Percentiles rank a stretch among this genome's conserved stretches.
These are phyloP conservation scores for Amanita jacksonii DNA, from an alignment of 768 basidiomycete genomes.

Conservation along the genomic window DNA sequence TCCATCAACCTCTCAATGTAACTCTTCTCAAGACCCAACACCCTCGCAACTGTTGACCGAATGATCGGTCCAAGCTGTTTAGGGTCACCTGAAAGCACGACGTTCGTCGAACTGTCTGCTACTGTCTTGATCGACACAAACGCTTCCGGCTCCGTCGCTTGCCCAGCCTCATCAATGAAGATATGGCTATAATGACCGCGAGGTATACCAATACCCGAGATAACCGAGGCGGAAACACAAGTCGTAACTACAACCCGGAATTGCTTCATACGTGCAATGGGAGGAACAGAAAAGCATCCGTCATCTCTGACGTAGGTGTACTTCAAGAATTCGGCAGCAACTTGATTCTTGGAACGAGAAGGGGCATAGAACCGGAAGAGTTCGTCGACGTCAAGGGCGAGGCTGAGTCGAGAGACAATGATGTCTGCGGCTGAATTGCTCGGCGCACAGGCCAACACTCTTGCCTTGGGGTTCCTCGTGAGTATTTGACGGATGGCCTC, in stretches of 20 bases:
- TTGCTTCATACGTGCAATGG: conserved; percentile 24
- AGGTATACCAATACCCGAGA: conserved; percentile 44
- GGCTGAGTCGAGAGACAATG: conserved; percentile 35
- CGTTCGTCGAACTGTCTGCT: conserved; percentile 40
- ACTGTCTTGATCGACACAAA: conserved; percentile 56
- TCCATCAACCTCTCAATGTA: conserved; percentile 55
- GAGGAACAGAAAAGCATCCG: conserved; percentile 31
- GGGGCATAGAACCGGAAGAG: conserved; percentile 52
- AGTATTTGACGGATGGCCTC: conserved; percentile 51
- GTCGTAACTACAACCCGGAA: conserved; percentile 56
- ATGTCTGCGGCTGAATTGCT: conserved; percentile 61
- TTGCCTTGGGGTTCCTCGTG: conserved; percentile 23
- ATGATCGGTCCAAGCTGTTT: conserved; percentile 68
- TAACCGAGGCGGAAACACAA: conserved; percentile 52
- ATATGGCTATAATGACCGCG: conserved; percentile 60
- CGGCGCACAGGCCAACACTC: conserved; percentile 52
- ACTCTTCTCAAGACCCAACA: conserved; percentile 48
- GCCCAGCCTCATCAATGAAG: conserved; percentile 65
- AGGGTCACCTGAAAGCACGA: conserved; percentile 60
- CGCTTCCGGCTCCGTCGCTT: conserved; percentile 60
- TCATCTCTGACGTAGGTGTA: conserved; percentile 26
- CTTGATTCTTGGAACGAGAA: conserved; percentile 32
- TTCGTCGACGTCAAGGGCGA: conserved; percentile 20
- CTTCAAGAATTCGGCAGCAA: conserved; percentile 33
- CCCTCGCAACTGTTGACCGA: conserved; percentile 43